Conservation (phyloP, 202 grass and related monocot species). For the Setaria italica region DNA sequence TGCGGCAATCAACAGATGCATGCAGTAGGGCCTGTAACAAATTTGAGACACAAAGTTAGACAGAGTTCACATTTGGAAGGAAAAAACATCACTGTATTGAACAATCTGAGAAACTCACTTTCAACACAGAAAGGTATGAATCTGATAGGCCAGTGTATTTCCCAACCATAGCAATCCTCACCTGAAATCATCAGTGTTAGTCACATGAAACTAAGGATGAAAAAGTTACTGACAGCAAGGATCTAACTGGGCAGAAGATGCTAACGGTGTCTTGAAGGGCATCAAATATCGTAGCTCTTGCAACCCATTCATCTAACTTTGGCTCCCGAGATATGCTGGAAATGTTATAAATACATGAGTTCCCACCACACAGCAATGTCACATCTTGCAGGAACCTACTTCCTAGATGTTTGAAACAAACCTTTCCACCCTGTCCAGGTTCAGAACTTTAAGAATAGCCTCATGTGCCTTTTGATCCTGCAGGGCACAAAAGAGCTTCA, state of each 20-base stretch:
- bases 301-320: constrained; percentile 77
- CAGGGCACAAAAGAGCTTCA: constrained; percentile 30
- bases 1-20: constrained; percentile 84
- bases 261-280: constrained; percentile 73
- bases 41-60: constrained; percentile 28
- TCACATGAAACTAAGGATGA: constrained; percentile 36
- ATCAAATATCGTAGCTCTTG: constrained; percentile 69
- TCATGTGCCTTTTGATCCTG: constrained; percentile 96
- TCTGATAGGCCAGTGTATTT: constrained; percentile 97
- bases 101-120: constrained; percentile 51
- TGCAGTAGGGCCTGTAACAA: constrained; percentile 87
- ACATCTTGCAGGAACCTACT: constrained; percentile 33
- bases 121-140: constrained; percentile 96
- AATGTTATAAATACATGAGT: constrained; percentile 40
- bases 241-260: constrained; percentile 11
- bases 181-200: constrained; percentile 57
- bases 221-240: constrained; percentile 12
- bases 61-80: background rate
- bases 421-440: constrained; percentile 90
- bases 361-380: background rate
- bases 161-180: constrained; percentile 97
- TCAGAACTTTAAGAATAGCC: constrained; percentile 90
- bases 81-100: background rate
- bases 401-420: constrained; percentile 47
- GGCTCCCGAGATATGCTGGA: constrained; percentile 58